These are phyloP conservation scores for Talaromyces thailandensis DNA, from an alignment of 495 filamentous ascomycete genomes.

Conservation along the genomic window DNA sequence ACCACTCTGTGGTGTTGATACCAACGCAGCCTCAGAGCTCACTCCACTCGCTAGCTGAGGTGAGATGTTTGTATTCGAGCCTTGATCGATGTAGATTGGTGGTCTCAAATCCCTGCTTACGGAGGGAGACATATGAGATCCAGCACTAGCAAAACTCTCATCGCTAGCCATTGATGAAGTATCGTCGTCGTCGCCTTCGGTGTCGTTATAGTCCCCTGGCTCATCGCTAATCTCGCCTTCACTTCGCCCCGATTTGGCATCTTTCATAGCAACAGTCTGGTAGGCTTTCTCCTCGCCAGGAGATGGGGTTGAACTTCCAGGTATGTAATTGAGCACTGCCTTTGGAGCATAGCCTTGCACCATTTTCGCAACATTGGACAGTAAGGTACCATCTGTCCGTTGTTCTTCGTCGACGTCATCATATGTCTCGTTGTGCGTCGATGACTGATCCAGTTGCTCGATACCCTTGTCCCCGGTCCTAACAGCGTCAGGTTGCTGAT, in stretches of 20 bases:
- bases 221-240: slow-evolving; percentile 4
- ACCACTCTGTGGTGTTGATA: neutral
- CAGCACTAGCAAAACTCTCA: slow-evolving; percentile 5
- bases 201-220: neutral
- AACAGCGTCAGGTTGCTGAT: slow-evolving; percentile 1
- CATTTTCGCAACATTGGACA: slow-evolving; percentile 34
- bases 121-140: neutral
- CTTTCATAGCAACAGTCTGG: slow-evolving; percentile 9
- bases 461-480: neutral
- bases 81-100: neutral
- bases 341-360: slow-evolving; percentile 36
- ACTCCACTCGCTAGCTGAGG: neutral
- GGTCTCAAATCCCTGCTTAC: slow-evolving; percentile 3
- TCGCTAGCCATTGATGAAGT: slow-evolving; percentile 5
- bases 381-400: slow-evolving; percentile 23
- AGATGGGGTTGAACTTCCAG: slow-evolving; percentile 19
- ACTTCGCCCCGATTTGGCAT: slow-evolving; percentile 10
- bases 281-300: slow-evolving; percentile 28
- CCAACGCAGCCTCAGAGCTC: neutral
- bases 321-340: slow-evolving; percentile 41
- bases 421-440: neutral
- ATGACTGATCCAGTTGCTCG: slow-evolving; percentile 1
- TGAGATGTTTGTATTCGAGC: neutral
- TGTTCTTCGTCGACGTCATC: slow-evolving; percentile 17
- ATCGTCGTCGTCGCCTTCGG: slow-evolving; percentile 13